Conservation (phyloP, 2,329 filamentous ascomycete species). For the Plectosphaerella sp. region DNA sequence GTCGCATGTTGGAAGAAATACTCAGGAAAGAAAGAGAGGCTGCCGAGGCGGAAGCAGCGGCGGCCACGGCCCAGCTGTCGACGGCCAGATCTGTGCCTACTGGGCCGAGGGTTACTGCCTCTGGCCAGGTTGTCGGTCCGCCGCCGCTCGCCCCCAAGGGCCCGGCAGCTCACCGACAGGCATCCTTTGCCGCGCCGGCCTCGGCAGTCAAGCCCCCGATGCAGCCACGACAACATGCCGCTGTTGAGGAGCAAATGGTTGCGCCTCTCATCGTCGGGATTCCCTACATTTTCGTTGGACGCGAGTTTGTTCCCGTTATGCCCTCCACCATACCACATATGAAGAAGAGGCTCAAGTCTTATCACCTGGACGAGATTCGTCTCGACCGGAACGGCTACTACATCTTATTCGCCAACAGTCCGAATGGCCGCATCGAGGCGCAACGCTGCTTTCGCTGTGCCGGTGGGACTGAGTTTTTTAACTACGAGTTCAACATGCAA, state of each 20-base stretch:
- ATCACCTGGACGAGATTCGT: conserved; percentile 74
- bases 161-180: conserved; percentile 54
- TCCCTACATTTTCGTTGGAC: conserved; percentile 89
- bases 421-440: conserved; percentile 72
- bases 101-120: conserved; percentile 26
- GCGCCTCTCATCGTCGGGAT: conserved; percentile 67
- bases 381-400: conserved; percentile 87
- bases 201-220: conserved; percentile 20
- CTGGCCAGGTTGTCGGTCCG: conserved; percentile 52
- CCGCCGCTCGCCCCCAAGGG: conserved; percentile 86
- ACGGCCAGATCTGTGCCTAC: conserved; percentile 20
- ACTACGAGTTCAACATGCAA: conserved; percentile 87
- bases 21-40: conserved; percentile 55
- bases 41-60: background rate
- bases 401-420: conserved; percentile 79
- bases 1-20: conserved; percentile 69
- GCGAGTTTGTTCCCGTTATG: conserved; percentile 81
- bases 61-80: background rate
- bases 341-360: conserved; percentile 82
- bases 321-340: conserved; percentile 82
- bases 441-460: conserved; percentile 75
- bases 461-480: conserved; percentile 83
- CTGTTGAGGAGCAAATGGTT: conserved; percentile 64
- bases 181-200: background rate
- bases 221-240: conserved; percentile 43